Evolutionary conservation across 345 rosid genomes (phyloP), one percentile per base, ranked within the genome.

Genomic region (Lepidium didymum): DNA sequence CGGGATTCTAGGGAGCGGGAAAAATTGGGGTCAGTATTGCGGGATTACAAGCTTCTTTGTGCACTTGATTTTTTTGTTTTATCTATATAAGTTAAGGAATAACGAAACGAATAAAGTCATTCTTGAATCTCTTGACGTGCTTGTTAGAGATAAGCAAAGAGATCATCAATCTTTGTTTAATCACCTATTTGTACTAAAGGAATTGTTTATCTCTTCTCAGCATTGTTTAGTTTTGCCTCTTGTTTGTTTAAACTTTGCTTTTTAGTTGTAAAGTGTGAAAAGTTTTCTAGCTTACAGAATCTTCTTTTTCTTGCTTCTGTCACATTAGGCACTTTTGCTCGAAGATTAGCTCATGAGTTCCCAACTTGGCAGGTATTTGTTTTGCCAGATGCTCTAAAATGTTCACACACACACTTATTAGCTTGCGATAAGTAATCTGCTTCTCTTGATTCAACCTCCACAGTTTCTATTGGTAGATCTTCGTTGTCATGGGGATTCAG

Each of bases 401-500:
- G 34, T 53, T 12, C 34, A 15, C 5, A n/a, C 5, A n/a, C 16
- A 44, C 13, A 12, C 18, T 35, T 35, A 3, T 52, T 57, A 56
- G 23, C 11, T 67, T 67, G 54, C 12, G 3, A 45, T 67, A 44
- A 60, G n/a, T 67, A 16, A 52, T 19, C 10, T 45, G 33, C 68
- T 60, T 10, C 13, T 45, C 10, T 25, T 66, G 14, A 47, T 62
- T 69, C 13, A 58, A 15, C 19, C 51, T 16, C 7, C 51, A 14
- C 86, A 90, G 98, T 93, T 90, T 84, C 92, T 93, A 66, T 76
- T 87, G 44, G 91, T 93, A 10, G 98, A 93, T 78, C 75, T 93
- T 53, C 87, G 97, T 60, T 93, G 98, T 81, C 98, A 93, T 75
- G 98, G 98, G 61, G 97, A 93, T 78, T 93, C 98, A 18, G 82